Base-by-base conservation (phyloP, 2,329 filamentous ascomycete species). In the Lachnellula subtilissima region DNA sequence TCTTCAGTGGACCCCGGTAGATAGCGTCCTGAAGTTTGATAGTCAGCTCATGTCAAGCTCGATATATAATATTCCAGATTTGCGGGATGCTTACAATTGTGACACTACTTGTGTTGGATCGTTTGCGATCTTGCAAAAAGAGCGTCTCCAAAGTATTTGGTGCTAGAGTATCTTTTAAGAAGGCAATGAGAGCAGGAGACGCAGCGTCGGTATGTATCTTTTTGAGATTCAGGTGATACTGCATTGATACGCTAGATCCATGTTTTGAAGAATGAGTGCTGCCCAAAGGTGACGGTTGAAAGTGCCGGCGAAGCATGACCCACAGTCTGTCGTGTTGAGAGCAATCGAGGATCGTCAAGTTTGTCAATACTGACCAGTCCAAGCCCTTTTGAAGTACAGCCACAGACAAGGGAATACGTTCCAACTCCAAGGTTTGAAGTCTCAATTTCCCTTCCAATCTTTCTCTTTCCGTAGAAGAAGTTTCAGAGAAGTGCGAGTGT, bases 81-180 rank as follows among this genome's bases (percentile, higher is more conserved):
- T 32, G 9, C 28, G 28, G 25, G 35, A 32, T 37, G 49, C 66
- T 64, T 64, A 69, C 67, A 53, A 92, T 80, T 3, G 81, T 78
- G 1, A 92, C 85, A 7, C 74, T 73, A 1, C 82, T 80, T 70
- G 70, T 80, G 76, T 22, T 59, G 35, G 62, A 71, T 69, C 56
- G 78, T 70, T 64, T 80, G 67, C 75, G 73, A 57, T 92, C 87
- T 70, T 92, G 88, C 49, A 94, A 72, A 68, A 91, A 91, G 9
- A 94, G 76, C 8, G 85, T 85, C 70, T 94, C 87, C n/a, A 94
- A 75, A 28, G 83, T 87, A 69, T 94, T 89, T 1, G 89, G 89
- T 19, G 85, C 86, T 39, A 94, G 76, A 0, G 88, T 86, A 59
- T 92, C 87, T 64, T 87, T 89, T 59, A 94, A 76, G 67, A 94